Evolutionary conservation across 345 rosid genomes (phyloP).

Genomic region (rapeseed (Brassica napus)): Da-Ae NC_063436.1:22539001-22539500

Average conservation of each 20-base stretch:
- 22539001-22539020: background rate
- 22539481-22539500: slow-evolving; percentile 47
- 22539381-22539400: background rate
- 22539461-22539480: background rate
- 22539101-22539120: background rate
- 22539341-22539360: slow-evolving; percentile 69
- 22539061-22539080: background rate
- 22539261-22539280: slow-evolving; percentile 75
- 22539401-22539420: background rate
- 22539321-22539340: slow-evolving; percentile 52
- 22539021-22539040: background rate
- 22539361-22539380: slow-evolving; percentile 52
- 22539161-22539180: background rate
- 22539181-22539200: background rate
- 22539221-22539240: slow-evolving; percentile 56
- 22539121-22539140: background rate
- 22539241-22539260: slow-evolving; percentile 67
- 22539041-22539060: background rate
- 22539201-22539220: background rate
- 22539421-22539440: background rate
- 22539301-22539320: slow-evolving; percentile 40
- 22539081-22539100: background rate
- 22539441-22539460: background rate
- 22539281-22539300: slow-evolving; percentile 88
- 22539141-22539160: background rate